Evolutionary conservation across 495 filamentous ascomycete genomes (phyloP), one percentile per base, ranked within the genome.

Genomic region (Entonaema liquescens): DNA sequence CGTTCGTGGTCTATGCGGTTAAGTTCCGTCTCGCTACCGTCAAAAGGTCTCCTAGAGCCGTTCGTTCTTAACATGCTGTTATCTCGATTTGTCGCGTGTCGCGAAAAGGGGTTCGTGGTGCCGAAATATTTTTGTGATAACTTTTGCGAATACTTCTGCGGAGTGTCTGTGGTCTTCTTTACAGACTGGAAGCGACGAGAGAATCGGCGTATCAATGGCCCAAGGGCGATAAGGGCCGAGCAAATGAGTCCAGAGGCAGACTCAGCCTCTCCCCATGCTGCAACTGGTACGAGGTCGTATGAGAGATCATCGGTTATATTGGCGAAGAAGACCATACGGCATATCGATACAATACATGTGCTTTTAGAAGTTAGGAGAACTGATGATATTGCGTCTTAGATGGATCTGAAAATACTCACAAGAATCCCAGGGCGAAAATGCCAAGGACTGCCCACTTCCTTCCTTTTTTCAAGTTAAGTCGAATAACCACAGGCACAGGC

Each of bases 401-500:
- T 38, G 5, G 2, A 33, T n/a, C 0, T 6, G 53, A 62, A 25
- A 36, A 11, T 42, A 67, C 76, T 70, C 47, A 77, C 76, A 79
- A 65, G 59, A 70, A 76, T 2, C 84, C 82, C 5, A 84, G 61
- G 8, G 78, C 33, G 62, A 85, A 86, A 17, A 85, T 80, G 11
- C 68, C 71, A 0, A 80, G 75, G 3, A 84, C 73, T 33, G 79
- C 74, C 26, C 78, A 38, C 50, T 81, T 83, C 62, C 83, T 75
- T 5, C 66, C 75, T 29, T 65, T 66, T 13, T 80, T 78, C 50
- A 85, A 80, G 1, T 81, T 80, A 12, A 85, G 67, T 0, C 71
- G 72, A 76, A 79, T 80, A 19, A 88, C 74, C 7, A 78, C 78
- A 8, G 83, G 84, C 44, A 89, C 76, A 0, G 88, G 87, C 44